A percentile compares a stretch with the other conserved stretches of the same genome.
phyloP scores from a whole-genome alignment of 2,329 filamentous ascomycete genomes.

The Dendrostoma leiphaemia region DNA sequence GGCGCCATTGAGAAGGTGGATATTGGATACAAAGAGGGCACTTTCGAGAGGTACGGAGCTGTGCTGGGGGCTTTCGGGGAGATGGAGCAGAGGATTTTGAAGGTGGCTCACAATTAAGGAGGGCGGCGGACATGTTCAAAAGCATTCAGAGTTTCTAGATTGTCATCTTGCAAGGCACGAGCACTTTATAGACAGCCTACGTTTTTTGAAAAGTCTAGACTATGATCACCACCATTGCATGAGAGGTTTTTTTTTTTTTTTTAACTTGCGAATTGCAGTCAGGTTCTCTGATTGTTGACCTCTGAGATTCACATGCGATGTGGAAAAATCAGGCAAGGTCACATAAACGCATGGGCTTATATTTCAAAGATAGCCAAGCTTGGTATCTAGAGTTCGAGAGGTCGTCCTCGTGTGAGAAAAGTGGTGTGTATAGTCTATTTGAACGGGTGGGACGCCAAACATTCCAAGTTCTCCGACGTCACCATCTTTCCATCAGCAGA shows the following conservation, averaged over 20 bases:
- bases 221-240: too few species aligned
- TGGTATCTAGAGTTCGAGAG: not conserved
- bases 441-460: not conserved
- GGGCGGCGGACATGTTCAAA: not conserved
- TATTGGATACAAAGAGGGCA: conserved; percentile 71
- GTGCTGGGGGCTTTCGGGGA: conserved; percentile 74
- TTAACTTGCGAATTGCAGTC: too few species aligned
- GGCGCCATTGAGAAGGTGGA: conserved; percentile 80
- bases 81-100: conserved; percentile 69
- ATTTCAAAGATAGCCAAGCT: too few species aligned
- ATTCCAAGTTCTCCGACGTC: conserved; percentile 7
- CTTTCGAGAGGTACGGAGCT: conserved; percentile 75
- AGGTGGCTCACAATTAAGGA: conserved; percentile 31
- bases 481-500: conserved; percentile 8
- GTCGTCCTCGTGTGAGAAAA: not conserved
- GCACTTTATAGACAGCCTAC: too few species aligned
- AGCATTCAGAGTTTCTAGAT: too few species aligned
- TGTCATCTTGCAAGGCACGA: too few species aligned
- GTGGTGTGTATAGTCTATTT: not conserved
- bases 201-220: too few species aligned
- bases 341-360: too few species aligned
- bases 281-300: too few species aligned
- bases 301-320: too few species aligned
- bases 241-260: too few species aligned
- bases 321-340: too few species aligned